Evolutionary conservation across 2,329 filamentous ascomycete species (phyloP).

Genomic region (Tolypocladium album): DNA sequence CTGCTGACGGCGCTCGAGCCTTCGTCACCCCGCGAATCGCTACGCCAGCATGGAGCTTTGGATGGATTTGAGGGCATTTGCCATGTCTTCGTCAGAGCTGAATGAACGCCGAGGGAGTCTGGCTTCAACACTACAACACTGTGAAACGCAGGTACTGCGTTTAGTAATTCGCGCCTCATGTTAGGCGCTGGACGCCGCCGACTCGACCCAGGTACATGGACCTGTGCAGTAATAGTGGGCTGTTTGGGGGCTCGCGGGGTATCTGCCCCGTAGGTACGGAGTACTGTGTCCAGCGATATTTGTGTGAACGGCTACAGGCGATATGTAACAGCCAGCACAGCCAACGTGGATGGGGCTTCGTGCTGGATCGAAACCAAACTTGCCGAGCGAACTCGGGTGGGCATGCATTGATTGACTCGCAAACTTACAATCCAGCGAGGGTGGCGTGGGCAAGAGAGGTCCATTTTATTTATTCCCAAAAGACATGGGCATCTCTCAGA

Average conservation of each 20-base stretch:
- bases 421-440: background rate
- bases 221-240: too few species aligned
- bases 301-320: background rate
- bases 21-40: background rate
- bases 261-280: background rate
- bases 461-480: background rate
- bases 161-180: too few species aligned
- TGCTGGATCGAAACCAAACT: background rate
- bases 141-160: too few species aligned
- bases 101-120: background rate
- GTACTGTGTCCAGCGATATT: too few species aligned
- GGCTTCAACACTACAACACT: background rate
- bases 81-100: background rate
- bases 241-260: background rate
- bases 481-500: background rate
- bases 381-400: background rate
- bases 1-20: background rate
- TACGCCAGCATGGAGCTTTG: background rate
- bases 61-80: background rate
- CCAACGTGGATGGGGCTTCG: background rate
- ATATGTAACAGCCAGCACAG: background rate
- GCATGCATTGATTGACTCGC: background rate
- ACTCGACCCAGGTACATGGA: background rate
- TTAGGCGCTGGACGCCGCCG: too few species aligned
- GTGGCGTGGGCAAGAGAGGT: background rate